Conservation (phyloP, 805 yeast genomes). For the Diddensiella santjacobensis region DNA sequence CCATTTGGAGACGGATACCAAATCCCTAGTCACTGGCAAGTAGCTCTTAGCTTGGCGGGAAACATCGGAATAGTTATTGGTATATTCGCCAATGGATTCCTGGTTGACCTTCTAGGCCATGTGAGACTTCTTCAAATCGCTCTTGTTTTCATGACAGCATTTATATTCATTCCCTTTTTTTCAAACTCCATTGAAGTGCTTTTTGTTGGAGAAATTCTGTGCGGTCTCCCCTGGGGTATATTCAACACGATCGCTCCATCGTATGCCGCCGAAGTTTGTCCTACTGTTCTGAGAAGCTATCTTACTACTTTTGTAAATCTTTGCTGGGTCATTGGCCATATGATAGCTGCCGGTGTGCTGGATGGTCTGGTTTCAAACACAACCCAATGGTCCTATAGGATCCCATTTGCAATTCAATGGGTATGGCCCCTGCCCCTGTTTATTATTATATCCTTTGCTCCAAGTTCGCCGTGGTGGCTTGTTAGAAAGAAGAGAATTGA, state of each 20-base stretch:
- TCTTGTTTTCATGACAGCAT: constrained; percentile 23
- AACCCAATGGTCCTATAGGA: constrained; percentile 42
- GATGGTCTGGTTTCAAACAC: constrained; percentile 30
- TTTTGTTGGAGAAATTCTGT: constrained; percentile 36
- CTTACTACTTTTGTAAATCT: constrained; percentile 48
- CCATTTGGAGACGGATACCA: constrained; percentile 4
- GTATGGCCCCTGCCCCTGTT: constrained; percentile 51
- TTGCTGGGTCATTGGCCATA: constrained; percentile 57
- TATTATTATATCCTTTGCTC: constrained; percentile 40
- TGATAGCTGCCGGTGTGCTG: constrained; percentile 50
- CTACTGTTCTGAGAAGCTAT: constrained; percentile 45
- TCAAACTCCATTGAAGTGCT: constrained; percentile 37
- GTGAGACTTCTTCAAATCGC: constrained; percentile 38
- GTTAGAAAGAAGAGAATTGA: constrained; percentile 39
- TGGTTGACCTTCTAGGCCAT: constrained; percentile 46
- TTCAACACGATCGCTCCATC: constrained; percentile 48
- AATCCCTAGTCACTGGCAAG: constrained; percentile 10
- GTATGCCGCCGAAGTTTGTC: constrained; percentile 55
- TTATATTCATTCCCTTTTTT: constrained; percentile 34
- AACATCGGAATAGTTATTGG: constrained; percentile 43
- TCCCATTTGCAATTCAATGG: constrained; percentile 64
- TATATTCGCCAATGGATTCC: constrained; percentile 41
- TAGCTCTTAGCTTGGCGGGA: constrained; percentile 7
- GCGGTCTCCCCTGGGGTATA: constrained; percentile 49
- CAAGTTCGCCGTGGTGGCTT: constrained; percentile 58